Percentiles rank a stretch among this genome's conserved stretches.
Conservation (phyloP, 2,329 filamentous ascomycete species). For the Colletotrichum orbiculare region DNA sequence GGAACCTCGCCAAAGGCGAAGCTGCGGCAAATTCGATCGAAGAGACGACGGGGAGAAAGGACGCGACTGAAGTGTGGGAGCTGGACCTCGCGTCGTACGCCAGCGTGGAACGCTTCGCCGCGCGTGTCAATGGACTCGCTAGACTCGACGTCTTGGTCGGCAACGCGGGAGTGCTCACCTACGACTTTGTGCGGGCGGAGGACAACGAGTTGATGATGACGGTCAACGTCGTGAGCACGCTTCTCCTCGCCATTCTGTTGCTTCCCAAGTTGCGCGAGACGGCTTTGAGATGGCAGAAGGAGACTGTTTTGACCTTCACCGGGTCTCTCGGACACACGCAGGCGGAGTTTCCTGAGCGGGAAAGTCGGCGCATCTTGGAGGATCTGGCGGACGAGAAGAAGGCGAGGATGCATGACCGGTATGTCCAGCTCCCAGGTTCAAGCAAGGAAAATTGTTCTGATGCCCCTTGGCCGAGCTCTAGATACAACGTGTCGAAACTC, state of each 20-base stretch:
- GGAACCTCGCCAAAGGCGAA: conserved; percentile 51
- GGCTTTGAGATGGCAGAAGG: conserved; percentile 43
- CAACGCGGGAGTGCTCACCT: conserved; percentile 44
- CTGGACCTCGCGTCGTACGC: conserved; percentile 55
- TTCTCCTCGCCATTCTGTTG: conserved; percentile 54
- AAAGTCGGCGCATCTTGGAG: conserved; percentile 44
- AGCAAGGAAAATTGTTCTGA: no score
- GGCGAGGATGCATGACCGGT: conserved; percentile 10
- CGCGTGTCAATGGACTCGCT: conserved; percentile 43
- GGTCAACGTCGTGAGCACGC: conserved; percentile 58
- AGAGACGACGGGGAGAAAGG: conserved; percentile 38
- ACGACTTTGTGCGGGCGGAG: conserved; percentile 41
- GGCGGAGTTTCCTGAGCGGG: conserved; percentile 46
- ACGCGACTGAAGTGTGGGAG: conserved; percentile 53
- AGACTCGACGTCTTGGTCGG: conserved; percentile 53
- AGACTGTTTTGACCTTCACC: conserved; percentile 3
- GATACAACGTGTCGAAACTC: conserved; percentile 28
- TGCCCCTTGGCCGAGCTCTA: background rate
- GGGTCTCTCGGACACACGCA: background rate
- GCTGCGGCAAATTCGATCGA: conserved; percentile 50
- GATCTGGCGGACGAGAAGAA: conserved; percentile 39
- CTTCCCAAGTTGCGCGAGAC: conserved; percentile 54
- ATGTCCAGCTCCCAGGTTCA: background rate
- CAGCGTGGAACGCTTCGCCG: conserved; percentile 49
- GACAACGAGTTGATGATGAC: conserved; percentile 55